Evolutionary conservation across 352 stramenopile species (phyloP).

Genomic region (Pythium chondricola): DNA sequence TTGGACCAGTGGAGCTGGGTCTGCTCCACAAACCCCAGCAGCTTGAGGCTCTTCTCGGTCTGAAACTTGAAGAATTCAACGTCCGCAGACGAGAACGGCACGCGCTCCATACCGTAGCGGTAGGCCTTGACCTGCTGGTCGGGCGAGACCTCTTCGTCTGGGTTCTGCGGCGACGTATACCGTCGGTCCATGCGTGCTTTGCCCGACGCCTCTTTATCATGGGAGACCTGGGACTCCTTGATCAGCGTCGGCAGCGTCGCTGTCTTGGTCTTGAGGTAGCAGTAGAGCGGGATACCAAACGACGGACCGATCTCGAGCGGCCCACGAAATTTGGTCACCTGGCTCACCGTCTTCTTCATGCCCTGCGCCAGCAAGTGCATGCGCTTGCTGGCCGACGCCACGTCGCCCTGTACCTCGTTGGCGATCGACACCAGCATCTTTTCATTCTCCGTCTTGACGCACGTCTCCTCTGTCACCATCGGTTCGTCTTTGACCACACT

Average conservation of each 20-base stretch:
- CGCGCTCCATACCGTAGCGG: constrained; percentile 68
- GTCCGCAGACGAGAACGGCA: constrained; percentile 76
- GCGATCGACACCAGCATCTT: constrained; percentile 84
- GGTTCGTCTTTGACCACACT: constrained; percentile 21
- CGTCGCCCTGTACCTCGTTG: constrained; percentile 55
- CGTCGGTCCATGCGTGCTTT: constrained; percentile 72
- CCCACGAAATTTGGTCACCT: constrained; percentile 77
- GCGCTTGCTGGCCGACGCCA: constrained; percentile 58
- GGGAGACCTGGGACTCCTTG: constrained; percentile 67
- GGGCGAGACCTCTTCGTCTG: constrained; percentile 63
- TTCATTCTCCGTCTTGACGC: constrained; percentile 63
- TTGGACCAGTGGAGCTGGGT: constrained; percentile 41
- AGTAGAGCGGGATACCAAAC: constrained; percentile 70
- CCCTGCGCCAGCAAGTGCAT: constrained; percentile 72
- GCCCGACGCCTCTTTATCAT: constrained; percentile 46
- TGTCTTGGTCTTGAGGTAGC: constrained; percentile 74
- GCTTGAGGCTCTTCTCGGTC: constrained; percentile 70
- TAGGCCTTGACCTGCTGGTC: constrained; percentile 79
- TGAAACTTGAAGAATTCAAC: constrained; percentile 80
- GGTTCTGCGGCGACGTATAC: constrained; percentile 58
- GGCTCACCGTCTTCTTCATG: constrained; percentile 65
- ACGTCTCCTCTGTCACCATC: constrained; percentile 12
- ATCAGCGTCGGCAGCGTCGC: constrained; percentile 57
- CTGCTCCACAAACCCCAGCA: constrained; percentile 65
- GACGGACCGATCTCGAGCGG: constrained; percentile 55